These are phyloP conservation scores for Edaphochlamys debaryana DNA, from an alignment of 139 green algal species.

Conservation along the genomic window DNA sequence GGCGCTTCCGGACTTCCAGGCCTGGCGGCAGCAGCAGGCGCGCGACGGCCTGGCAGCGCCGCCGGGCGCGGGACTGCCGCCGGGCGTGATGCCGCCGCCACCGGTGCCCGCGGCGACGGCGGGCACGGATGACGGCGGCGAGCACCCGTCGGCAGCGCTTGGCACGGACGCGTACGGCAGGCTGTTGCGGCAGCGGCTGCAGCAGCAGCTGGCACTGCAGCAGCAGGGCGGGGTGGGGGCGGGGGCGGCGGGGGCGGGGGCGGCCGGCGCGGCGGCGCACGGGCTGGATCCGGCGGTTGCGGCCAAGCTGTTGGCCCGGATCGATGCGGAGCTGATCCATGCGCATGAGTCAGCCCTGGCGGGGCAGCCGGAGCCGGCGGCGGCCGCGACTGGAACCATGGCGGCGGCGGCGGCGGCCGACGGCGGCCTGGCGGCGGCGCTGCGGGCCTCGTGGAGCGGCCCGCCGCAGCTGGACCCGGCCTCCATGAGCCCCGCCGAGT, in stretches of 20 bases:
- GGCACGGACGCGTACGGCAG: slow-evolving; percentile 11
- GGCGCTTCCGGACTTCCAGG: neutral
- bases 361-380: neutral
- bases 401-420: neutral
- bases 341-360: slow-evolving; percentile 1
- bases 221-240: neutral
- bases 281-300: slow-evolving; percentile 7
- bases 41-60: neutral
- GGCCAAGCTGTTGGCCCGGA: slow-evolving; percentile 21
- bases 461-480: neutral
- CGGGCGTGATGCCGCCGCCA: too few species aligned
- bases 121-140: neutral
- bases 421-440: neutral
- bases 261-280: slow-evolving; percentile 3
- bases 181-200: slow-evolving; percentile 21
- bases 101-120: too few species aligned
- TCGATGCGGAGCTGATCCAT: slow-evolving; percentile 21
- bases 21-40: neutral
- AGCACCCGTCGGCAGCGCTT: too few species aligned
- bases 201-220: slow-evolving; percentile 16
- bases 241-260: neutral
- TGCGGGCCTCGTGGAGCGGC: too few species aligned
- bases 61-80: too few species aligned
- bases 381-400: too few species aligned
- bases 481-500: slow-evolving; percentile 19